Percentiles rank a stretch among this genome's conserved stretches.
These are phyloP conservation scores for Russula virescens DNA, from an alignment of 768 basidiomycete species.

Conservation along the genomic window DNA sequence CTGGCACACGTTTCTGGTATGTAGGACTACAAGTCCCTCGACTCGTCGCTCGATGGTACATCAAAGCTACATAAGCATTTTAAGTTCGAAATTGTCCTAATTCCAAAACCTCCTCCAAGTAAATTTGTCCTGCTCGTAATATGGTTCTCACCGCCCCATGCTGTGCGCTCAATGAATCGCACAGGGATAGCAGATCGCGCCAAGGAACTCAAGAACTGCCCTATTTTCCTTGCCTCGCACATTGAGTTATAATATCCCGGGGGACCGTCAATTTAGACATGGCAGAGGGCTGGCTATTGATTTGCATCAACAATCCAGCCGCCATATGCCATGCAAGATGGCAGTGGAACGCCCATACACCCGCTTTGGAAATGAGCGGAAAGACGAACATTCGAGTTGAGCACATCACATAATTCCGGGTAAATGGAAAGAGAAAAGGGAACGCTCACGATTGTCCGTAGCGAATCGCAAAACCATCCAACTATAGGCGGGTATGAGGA, in stretches of 20 bases:
- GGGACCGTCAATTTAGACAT: slow-evolving; percentile 12
- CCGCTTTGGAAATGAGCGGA: not conserved
- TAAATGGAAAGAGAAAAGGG: not conserved
- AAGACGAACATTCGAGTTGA: not conserved
- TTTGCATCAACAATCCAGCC: slow-evolving; percentile 18
- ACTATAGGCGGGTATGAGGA: slow-evolving; percentile 19
- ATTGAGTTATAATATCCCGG: slow-evolving; percentile 12
- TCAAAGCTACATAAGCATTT: no score
- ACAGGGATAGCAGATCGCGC: no score
- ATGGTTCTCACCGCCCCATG: no score
- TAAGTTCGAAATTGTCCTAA: no score
- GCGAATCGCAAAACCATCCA: slow-evolving; percentile 18
- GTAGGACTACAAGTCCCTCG: no score
- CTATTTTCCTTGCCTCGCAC: not conserved
- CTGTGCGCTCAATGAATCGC: not conserved
- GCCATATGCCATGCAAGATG: slow-evolving; percentile 22
- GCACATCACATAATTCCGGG: not conserved
- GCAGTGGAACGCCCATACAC: slow-evolving; percentile 24
- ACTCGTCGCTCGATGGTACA: no score
- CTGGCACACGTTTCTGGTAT: no score
- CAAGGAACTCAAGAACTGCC: no score
- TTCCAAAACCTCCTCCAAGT: no score
- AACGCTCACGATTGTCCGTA: slow-evolving; percentile 19
- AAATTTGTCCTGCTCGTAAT: no score
- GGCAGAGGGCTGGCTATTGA: slow-evolving; percentile 3